phyloP scores from a whole-genome alignment of 1,284 basidiomycete species.

The Microbotryum silenes-acaulis region DNA sequence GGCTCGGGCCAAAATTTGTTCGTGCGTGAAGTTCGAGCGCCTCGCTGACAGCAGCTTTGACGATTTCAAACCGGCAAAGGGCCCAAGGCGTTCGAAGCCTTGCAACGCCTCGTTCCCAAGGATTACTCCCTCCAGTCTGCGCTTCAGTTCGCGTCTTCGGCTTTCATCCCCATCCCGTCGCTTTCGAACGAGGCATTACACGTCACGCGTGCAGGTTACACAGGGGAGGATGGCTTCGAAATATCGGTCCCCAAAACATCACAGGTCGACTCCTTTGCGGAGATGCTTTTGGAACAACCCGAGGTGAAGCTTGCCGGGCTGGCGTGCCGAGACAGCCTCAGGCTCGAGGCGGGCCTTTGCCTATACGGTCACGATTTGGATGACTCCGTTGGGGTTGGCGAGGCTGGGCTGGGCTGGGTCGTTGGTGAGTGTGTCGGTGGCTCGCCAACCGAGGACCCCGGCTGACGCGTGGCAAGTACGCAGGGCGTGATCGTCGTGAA shows the following conservation, averaged over 20 bases:
- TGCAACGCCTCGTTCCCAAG: constrained; percentile 64
- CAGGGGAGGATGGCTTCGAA: constrained; percentile 98
- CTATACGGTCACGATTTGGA: constrained; percentile 91
- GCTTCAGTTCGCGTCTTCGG: constrained; percentile 70
- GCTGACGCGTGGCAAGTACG: not conserved
- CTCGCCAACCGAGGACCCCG: not conserved
- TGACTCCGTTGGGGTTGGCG: constrained; percentile 68
- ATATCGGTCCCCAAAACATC: constrained; percentile 41
- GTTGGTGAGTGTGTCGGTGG: constrained; percentile 54
- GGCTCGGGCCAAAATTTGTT: constrained; percentile 14
- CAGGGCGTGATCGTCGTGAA: constrained; percentile 72
- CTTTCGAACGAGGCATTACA: constrained; percentile 62
- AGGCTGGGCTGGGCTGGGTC: constrained; percentile 86
- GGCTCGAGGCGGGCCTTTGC: constrained; percentile 97
- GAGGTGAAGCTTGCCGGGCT: constrained; percentile 83
- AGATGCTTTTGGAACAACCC: constrained; percentile 20
- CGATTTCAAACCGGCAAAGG: constrained; percentile 46
- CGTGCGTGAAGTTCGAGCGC: not conserved
- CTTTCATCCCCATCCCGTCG: constrained; percentile 60
- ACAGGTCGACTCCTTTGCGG: constrained; percentile 14
- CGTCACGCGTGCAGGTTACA: constrained; percentile 94
- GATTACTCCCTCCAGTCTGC: constrained; percentile 54
- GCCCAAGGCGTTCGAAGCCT: constrained; percentile 64
- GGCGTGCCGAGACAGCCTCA: constrained; percentile 84
- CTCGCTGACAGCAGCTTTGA: constrained; percentile 3